A percentile compares a stretch with the other conserved stretches of the same genome.
phyloP scores from a whole-genome alignment of 1,284 basidiomycete species.

The Leccinum colubrinum region DNA sequence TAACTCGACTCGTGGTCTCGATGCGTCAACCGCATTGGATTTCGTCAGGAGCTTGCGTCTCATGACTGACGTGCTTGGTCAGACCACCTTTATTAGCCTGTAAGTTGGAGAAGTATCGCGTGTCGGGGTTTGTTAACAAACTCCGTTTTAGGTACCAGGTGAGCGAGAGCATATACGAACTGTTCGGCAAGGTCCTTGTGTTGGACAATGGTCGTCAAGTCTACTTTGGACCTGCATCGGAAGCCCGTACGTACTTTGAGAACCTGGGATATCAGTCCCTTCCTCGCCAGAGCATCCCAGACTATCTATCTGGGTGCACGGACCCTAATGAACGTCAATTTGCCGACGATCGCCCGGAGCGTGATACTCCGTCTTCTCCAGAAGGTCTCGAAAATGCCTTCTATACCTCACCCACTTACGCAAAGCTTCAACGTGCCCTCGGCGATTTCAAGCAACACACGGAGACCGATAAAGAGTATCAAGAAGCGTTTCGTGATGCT shows the following conservation, averaged over 20 bases:
- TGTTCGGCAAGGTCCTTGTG: slow-evolving; percentile 81
- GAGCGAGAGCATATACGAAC: slow-evolving; percentile 71
- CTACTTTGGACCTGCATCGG: slow-evolving; percentile 72
- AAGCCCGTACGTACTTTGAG: slow-evolving; percentile 80
- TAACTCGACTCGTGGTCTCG: slow-evolving; percentile 83
- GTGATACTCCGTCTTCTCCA: slow-evolving; percentile 72
- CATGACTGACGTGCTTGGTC: slow-evolving; percentile 75
- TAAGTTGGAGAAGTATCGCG: slow-evolving; percentile 37
- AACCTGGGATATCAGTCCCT: slow-evolving; percentile 72
- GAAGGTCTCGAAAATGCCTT: slow-evolving; percentile 73
- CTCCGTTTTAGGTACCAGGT: slow-evolving; percentile 68
- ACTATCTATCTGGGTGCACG: slow-evolving; percentile 81
- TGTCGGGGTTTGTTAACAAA: slow-evolving; percentile 15
- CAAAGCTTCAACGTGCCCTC: slow-evolving; percentile 49
- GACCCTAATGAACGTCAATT: slow-evolving; percentile 88
- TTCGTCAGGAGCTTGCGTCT: slow-evolving; percentile 72
- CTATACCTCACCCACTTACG: slow-evolving; percentile 50
- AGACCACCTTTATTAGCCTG: slow-evolving; percentile 78
- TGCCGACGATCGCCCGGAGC: slow-evolving; percentile 62
- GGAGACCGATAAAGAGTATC: slow-evolving; percentile 62
- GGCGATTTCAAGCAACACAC: slow-evolving; percentile 65
- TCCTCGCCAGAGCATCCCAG: slow-evolving; percentile 73
- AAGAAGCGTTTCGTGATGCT: slow-evolving; percentile 75
- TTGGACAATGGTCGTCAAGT: slow-evolving; percentile 83
- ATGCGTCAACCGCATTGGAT: slow-evolving; percentile 84